Conservation (phyloP, 805 yeast species). For the Clavispora phyllophila region DNA sequence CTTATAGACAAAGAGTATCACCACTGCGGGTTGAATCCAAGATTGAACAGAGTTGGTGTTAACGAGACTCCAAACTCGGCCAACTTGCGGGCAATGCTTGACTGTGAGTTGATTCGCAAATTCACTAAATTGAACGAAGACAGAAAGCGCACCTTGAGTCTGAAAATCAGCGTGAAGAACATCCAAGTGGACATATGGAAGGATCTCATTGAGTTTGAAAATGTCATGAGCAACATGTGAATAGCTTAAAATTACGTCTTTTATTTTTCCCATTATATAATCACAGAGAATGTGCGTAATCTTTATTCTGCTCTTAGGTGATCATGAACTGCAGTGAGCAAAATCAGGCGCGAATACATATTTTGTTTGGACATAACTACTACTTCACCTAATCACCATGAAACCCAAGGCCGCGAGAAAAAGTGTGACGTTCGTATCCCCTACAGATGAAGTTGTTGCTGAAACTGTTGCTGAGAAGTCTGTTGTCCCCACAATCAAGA, state of each 20-base stretch:
- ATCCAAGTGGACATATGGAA: slow-evolving; percentile 61
- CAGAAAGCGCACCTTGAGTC: slow-evolving; percentile 47
- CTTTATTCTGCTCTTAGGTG: too few relatives aligned
- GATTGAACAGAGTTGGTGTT: slow-evolving; percentile 52
- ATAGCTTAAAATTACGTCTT: neutral
- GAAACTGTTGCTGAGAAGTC: neutral
- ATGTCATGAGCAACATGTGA: slow-evolving; percentile 26
- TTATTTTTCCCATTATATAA: neutral
- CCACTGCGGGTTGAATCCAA: slow-evolving; percentile 76
- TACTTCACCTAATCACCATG: slow-evolving; percentile 2
- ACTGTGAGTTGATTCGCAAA: slow-evolving; percentile 50
- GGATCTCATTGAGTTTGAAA: slow-evolving; percentile 57
- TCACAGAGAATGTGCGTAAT: too few relatives aligned
- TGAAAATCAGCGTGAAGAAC: slow-evolving; percentile 52
- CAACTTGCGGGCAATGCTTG: slow-evolving; percentile 59
- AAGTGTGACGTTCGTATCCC: slow-evolving; percentile 12
- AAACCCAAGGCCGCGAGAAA: slow-evolving; percentile 10
- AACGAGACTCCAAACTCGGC: slow-evolving; percentile 29
- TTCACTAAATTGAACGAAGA: slow-evolving; percentile 56
- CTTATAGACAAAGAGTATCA: slow-evolving; percentile 72
- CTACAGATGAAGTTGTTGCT: neutral
- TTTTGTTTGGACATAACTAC: neutral
- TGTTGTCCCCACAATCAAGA: slow-evolving; percentile 4
- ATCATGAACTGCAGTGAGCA: too few relatives aligned
- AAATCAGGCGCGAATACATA: neutral